A percentile compares a stretch with the other conserved stretches of the same genome.
phyloP scores from a whole-genome alignment of 1,284 basidiomycete species.

The Sporisorium exsertum region DNA sequence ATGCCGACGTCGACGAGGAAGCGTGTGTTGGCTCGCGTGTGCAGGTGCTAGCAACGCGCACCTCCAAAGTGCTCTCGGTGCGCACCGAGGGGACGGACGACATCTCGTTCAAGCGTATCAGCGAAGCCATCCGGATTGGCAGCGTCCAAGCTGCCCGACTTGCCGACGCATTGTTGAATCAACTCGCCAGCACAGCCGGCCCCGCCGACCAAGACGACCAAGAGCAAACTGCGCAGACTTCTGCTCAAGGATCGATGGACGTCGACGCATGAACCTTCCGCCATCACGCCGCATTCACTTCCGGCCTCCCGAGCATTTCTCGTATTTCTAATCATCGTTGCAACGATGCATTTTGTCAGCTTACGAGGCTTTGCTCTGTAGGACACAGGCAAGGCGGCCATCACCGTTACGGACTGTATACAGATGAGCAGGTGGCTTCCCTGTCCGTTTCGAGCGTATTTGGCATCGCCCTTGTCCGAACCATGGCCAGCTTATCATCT shows the following conservation, averaged over 20 bases:
- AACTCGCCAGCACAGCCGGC: constrained; percentile 20
- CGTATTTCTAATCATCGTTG: constrained; percentile 10
- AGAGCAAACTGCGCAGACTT: not conserved
- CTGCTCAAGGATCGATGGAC: constrained; percentile 27
- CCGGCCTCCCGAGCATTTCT: not conserved
- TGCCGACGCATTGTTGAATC: constrained; percentile 35
- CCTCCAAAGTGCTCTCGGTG: constrained; percentile 44
- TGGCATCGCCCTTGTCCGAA: not conserved
- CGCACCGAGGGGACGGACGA: constrained; percentile 40
- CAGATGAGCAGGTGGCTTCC: not conserved
- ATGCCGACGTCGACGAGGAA: constrained; percentile 61
- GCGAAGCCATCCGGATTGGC: constrained; percentile 42
- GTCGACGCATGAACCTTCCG: constrained; percentile 16
- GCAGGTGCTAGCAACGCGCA: constrained; percentile 51
- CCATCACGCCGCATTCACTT: not conserved
- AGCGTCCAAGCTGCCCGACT: constrained; percentile 41
- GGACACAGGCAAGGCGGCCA: not conserved
- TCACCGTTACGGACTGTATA: not conserved
- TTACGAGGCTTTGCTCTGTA: not conserved
- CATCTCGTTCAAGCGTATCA: constrained; percentile 44
- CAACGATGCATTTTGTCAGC: not conserved
- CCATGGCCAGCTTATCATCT: no score
- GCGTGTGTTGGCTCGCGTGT: constrained; percentile 47
- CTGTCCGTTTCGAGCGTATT: no score
- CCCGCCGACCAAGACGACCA: constrained; percentile 25